Percentiles rank a stretch among this genome's conserved stretches.
phyloP scores from a whole-genome alignment of 2,329 filamentous ascomycete genomes.

The Didymella keratinophila region DNA sequence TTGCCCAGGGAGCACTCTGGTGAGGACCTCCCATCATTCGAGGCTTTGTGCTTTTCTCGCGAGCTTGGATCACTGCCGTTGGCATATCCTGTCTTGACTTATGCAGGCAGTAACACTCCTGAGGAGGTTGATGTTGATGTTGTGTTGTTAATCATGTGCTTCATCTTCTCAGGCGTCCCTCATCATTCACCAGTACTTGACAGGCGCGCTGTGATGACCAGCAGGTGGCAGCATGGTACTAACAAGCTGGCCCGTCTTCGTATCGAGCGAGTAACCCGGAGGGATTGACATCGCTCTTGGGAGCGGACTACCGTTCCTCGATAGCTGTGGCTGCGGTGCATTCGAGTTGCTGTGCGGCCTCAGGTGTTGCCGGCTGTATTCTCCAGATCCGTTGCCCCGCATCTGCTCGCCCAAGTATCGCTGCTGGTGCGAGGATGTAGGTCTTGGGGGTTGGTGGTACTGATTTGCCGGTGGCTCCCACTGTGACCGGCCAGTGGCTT shows the following conservation, averaged over 20 bases:
- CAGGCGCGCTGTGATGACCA: constrained; percentile 21
- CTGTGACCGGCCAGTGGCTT: constrained; percentile 66
- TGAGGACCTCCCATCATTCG: neutral
- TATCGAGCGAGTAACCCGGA: constrained; percentile 19
- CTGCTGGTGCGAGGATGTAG: constrained; percentile 12
- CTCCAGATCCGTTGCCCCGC: constrained; percentile 1
- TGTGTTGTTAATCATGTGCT: neutral
- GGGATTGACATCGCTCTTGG: constrained; percentile 18
- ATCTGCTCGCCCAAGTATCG: constrained; percentile 9
- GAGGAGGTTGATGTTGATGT: neutral
- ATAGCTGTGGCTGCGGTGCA: constrained; percentile 10
- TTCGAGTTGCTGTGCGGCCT: constrained; percentile 17
- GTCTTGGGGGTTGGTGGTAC: constrained; percentile 7
- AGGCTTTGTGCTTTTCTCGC: neutral
- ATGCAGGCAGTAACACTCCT: neutral
- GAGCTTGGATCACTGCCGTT: neutral
- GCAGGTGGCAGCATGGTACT: constrained; percentile 20
- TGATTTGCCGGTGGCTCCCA: constrained; percentile 58
- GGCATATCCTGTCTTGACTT: neutral
- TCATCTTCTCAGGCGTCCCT: neutral
- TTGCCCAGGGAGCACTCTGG: neutral
- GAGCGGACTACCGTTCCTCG: constrained; percentile 10
- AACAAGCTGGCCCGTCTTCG: constrained; percentile 20
- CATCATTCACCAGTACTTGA: constrained; percentile 22
- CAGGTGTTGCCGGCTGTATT: constrained; percentile 7